Conservation (phyloP, 129 eudicot species). For the Scalesia atractyloides region DNA sequence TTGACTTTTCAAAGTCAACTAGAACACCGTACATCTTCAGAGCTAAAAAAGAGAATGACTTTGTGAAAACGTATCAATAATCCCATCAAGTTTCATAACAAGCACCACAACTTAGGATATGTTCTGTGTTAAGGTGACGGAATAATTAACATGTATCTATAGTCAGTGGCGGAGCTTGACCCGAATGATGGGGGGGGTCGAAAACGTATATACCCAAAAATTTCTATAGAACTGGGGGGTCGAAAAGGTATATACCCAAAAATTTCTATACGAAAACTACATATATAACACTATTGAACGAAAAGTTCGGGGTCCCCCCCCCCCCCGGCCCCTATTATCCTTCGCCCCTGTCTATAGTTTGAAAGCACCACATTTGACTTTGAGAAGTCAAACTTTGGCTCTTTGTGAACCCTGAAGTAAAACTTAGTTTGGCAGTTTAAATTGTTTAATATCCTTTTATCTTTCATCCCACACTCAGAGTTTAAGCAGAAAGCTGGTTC, state of each 20-base stretch:
- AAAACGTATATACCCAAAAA: no score
- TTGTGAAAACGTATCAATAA: neutral
- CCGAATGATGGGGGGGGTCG: no score
- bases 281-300: no score
- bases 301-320: no score
- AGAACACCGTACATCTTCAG: neutral
- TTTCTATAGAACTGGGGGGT: no score
- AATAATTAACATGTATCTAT: neutral
- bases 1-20: constrained; percentile 21
- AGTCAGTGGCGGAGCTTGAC: no score
- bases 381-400: constrained; percentile 11
- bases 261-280: no score
- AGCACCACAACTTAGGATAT: constrained; percentile 1
- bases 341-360: neutral
- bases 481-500: constrained; percentile 94
- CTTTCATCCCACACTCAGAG: constrained; percentile 43
- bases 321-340: no score
- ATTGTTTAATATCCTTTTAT: neutral
- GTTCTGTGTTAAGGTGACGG: neutral
- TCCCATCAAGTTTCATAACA: neutral
- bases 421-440: constrained; percentile 3
- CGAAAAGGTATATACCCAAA: no score
- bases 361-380: constrained; percentile 8
- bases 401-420: constrained; percentile 7
- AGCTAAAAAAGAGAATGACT: neutral